These are phyloP conservation scores for Teunomyces cretensis DNA, from an alignment of 805 yeast species.

Conservation along the genomic window DNA sequence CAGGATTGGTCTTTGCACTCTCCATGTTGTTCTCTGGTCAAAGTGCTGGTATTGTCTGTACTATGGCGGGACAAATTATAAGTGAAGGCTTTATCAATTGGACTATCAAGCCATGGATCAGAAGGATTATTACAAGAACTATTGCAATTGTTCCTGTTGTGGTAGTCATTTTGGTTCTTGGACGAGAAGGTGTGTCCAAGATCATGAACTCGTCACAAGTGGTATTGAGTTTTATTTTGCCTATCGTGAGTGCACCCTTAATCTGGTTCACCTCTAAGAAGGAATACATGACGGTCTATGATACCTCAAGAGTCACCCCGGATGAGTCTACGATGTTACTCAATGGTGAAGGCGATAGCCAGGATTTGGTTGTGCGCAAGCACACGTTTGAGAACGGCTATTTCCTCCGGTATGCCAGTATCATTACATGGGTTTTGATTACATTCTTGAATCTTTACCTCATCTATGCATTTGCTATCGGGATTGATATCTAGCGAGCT, in stretches of 20 bases:
- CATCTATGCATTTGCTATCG: slow-evolving; percentile 40
- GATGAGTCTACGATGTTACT: slow-evolving; percentile 12
- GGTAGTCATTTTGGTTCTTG: slow-evolving; percentile 35
- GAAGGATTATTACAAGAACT: slow-evolving; percentile 40
- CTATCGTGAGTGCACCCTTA: slow-evolving; percentile 45
- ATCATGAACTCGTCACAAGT: slow-evolving; percentile 48
- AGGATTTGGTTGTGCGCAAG: slow-evolving; percentile 13
- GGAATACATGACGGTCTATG: slow-evolving; percentile 40
- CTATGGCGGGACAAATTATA: slow-evolving; percentile 49
- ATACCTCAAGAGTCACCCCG: slow-evolving; percentile 12
- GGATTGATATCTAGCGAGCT: slow-evolving; percentile 33
- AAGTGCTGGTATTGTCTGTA: slow-evolving; percentile 48
- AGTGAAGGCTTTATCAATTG: slow-evolving; percentile 48
- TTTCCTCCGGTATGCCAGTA: slow-evolving; percentile 30
- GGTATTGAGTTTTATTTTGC: slow-evolving; percentile 43
- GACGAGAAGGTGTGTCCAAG: slow-evolving; percentile 45
- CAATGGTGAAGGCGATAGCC: slow-evolving; percentile 4
- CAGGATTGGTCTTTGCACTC: slow-evolving; percentile 44
- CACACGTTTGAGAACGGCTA: slow-evolving; percentile 40
- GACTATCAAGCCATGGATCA: slow-evolving; percentile 44
- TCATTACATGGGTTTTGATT: slow-evolving; percentile 41
- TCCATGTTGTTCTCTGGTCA: slow-evolving; percentile 49
- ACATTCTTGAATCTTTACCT: slow-evolving; percentile 40
- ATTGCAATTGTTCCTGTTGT: slow-evolving; percentile 44
- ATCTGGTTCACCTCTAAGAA: slow-evolving; percentile 43